phyloP scores from a whole-genome alignment of 371 early-diverging fungal genomes.

The Mortierella sp. region DNA sequence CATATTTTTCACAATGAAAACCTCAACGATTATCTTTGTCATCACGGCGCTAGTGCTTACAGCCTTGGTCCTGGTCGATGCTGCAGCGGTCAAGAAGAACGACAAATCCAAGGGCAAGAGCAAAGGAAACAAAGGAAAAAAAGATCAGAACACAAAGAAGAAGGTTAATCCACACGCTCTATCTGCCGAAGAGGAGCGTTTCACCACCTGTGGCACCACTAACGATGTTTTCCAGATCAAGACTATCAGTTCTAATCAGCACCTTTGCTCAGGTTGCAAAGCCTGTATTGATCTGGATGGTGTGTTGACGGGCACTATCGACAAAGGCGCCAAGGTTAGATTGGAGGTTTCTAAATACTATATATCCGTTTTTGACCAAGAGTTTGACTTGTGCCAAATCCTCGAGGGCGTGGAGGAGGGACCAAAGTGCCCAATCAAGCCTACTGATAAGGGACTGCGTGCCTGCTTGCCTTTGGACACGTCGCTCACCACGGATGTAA shows the following conservation, averaged over 20 bases:
- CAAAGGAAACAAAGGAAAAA: not conserved
- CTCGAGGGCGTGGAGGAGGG: conserved; percentile 3
- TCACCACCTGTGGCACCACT: conserved; percentile 16
- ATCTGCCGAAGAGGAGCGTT: conserved; percentile 19
- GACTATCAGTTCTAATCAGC: conserved; percentile 9
- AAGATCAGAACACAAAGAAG: not conserved
- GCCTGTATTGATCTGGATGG: conserved; percentile 37
- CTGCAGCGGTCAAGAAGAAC: conserved; percentile 5
- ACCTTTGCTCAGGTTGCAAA: conserved; percentile 30
- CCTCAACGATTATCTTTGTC: not conserved
- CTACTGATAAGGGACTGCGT: conserved; percentile 5
- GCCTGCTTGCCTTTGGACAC: conserved; percentile 29
- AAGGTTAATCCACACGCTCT: conserved; percentile 14
- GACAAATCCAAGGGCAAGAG: not conserved
- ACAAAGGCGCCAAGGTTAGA: conserved; percentile 16
- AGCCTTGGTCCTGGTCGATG: conserved; percentile 8
- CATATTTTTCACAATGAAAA: conserved; percentile 12
- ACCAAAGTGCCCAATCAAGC: conserved; percentile 19
- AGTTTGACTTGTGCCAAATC: conserved; percentile 29
- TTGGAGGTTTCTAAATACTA: conserved; percentile 17
- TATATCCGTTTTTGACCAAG: conserved; percentile 16
- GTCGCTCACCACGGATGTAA: conserved; percentile 26
- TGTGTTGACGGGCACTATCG: not conserved
- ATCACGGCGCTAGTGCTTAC: not conserved
- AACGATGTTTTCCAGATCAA: conserved; percentile 6